A percentile compares a stretch with the other conserved stretches of the same genome.
Evolutionary conservation across 2,329 filamentous ascomycete genomes (phyloP).

Genomic region (Elsinoe fawcettii): DNA sequence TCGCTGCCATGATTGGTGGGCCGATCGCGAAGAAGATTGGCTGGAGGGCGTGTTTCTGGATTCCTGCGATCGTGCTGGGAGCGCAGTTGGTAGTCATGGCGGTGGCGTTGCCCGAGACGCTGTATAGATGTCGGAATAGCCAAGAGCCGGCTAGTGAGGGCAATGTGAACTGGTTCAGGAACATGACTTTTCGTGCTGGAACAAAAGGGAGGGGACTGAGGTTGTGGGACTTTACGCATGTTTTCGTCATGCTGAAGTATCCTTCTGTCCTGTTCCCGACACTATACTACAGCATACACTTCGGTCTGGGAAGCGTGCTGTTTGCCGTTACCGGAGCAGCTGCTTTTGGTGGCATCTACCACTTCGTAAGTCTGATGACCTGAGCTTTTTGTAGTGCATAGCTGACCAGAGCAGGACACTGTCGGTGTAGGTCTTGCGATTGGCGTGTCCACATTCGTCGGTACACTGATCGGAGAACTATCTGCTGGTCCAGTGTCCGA

Average conservation of each 20-base stretch:
- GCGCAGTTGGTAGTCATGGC: conserved; percentile 22
- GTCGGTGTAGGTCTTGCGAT: conserved; percentile 23
- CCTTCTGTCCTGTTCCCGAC: conserved; percentile 23
- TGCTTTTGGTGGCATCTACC: conserved; percentile 22
- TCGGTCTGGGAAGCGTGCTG: conserved; percentile 24
- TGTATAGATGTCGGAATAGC: conserved; percentile 19
- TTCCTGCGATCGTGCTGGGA: conserved; percentile 24
- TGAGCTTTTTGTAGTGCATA: not conserved
- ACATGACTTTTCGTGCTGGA: conserved; percentile 17
- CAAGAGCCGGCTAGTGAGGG: not conserved
- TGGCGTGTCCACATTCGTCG: conserved; percentile 23
- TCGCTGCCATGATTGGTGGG: conserved; percentile 22
- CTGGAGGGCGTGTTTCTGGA: conserved; percentile 22
- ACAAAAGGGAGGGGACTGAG: conserved; percentile 17
- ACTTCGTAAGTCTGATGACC: conserved; percentile 17
- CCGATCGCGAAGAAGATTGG: conserved; percentile 22
- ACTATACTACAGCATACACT: conserved; percentile 24
- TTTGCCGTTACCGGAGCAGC: conserved; percentile 24
- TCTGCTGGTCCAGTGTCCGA: conserved; percentile 24
- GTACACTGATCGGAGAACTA: conserved; percentile 24
- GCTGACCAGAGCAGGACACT: conserved; percentile 15
- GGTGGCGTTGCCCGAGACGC: conserved; percentile 26
- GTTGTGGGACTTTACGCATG: conserved; percentile 22
- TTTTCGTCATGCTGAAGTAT: conserved; percentile 25
- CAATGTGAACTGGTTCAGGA: conserved; percentile 11